Percentiles rank a stretch among this genome's conserved stretches.
These are phyloP conservation scores for Mollisiaceae sp. DNA, from an alignment of 2,329 filamentous ascomycete species.

Conservation along the genomic window DNA sequence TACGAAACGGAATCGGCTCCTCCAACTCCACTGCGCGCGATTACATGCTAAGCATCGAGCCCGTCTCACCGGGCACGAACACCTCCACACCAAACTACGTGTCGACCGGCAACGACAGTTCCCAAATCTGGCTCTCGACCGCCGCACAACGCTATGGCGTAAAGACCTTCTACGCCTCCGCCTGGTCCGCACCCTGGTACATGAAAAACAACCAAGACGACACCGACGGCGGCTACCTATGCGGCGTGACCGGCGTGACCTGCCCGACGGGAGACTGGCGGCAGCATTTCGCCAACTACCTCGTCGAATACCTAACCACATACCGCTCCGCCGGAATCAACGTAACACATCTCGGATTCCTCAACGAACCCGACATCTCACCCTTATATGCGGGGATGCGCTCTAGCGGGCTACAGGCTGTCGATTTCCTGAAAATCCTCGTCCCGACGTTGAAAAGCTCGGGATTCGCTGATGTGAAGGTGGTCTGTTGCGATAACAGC, in stretches of 20 bases:
- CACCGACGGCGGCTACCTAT: slow-evolving; percentile 50
- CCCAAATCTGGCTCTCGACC: slow-evolving; percentile 57
- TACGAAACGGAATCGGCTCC: slow-evolving; percentile 51
- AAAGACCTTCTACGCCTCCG: slow-evolving; percentile 52
- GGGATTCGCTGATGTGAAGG: background rate
- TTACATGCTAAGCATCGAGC: slow-evolving; percentile 5
- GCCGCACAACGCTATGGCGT: slow-evolving; percentile 49
- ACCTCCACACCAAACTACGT: slow-evolving; percentile 47
- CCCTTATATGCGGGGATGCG: slow-evolving; percentile 16
- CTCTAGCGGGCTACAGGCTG: slow-evolving; percentile 16
- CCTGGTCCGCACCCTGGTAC: slow-evolving; percentile 54
- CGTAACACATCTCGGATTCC: slow-evolving; percentile 48
- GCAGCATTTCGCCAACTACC: background rate
- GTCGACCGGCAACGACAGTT: slow-evolving; percentile 51
- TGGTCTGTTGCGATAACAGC: slow-evolving; percentile 1
- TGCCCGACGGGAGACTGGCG: slow-evolving; percentile 43
- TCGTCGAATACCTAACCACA: background rate
- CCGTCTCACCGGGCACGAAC: slow-evolving; percentile 21
- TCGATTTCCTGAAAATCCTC: slow-evolving; percentile 12
- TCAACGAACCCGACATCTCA: slow-evolving; percentile 49
- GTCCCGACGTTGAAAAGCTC: background rate
- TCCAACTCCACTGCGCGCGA: background rate
- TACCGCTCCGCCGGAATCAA: slow-evolving; percentile 47
- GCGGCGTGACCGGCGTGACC: slow-evolving; percentile 47
- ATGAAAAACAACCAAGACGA: slow-evolving; percentile 55